Base-by-base conservation (phyloP, 108 stramenopile genomes). In the Cyclotella choctawhatcheeana region DNA sequence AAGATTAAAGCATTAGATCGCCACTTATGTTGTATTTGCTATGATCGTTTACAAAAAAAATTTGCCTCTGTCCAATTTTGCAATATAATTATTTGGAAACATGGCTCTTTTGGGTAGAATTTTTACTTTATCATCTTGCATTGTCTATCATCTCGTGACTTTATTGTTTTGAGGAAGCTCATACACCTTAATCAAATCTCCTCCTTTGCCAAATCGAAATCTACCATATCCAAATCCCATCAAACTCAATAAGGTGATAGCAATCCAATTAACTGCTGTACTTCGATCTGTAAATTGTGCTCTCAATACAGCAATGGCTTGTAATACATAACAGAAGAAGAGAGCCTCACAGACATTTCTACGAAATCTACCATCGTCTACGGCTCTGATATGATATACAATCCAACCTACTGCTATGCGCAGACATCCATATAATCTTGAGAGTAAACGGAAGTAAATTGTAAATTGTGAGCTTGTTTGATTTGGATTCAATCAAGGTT, bases 311-410 rank as follows among this genome's bases (percentile, higher is more conserved):
- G 91, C 85, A 58, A 88, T 30, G 2, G 89, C 74, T 71, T 94
- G 93, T 16, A 94, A 58, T 8, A 82, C n/a, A 64, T 94, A 94
- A 51, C 93, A 94, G 4, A 82, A 54, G 35, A 85, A 86, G 20
- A 90, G 71, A 10, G 89, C 90, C 73, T 94, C 93, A 69, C 90
- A 91, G n/a, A 94, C 80, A 32, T 84, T 82, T 33, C 86, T 76
- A 53, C 93, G 89, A 68, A 94, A 92, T 53, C 76, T 71, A 6
- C 93, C 93, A 76, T 94, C 93, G 66, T 94, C 93, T 26, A 94
- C 90, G 21, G 66, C 47, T 27, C 93, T 63, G 10, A 87, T 76
- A 69, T 92, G 76, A 79, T 88, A 92, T 10, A 90, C 69, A 48
- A 94, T 94, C 89, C 89, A 91, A 2, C 93, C 93, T 45, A 88